These are phyloP conservation scores for Setaria viridis DNA, from an alignment of 202 grass and related monocot genomes.

Conservation along the genomic window DNA sequence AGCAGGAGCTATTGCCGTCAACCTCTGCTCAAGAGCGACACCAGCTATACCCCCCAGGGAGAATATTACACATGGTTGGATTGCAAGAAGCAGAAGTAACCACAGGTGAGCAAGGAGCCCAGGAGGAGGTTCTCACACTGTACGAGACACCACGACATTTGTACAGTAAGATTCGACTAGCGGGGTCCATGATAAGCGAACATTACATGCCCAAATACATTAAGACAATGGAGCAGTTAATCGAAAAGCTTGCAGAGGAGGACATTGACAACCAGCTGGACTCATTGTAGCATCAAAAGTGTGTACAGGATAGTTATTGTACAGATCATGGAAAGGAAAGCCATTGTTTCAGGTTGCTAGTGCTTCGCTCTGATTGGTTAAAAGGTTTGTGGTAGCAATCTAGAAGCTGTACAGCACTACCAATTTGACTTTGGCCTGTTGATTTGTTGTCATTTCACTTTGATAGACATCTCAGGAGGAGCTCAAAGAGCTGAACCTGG, in stretches of 20 bases:
- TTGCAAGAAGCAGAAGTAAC: conserved; percentile 51
- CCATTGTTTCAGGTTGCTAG: conserved; percentile 45
- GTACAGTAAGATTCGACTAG: conserved; percentile 87
- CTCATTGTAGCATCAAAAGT: conserved; percentile 49
- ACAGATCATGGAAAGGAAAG: conserved; percentile 49
- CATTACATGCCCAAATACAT: conserved; percentile 98
- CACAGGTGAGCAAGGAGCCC: conserved; percentile 40
- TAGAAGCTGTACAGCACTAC: conserved; percentile 41
- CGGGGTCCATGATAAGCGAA: conserved; percentile 78
- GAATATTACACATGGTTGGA: conserved; percentile 92
- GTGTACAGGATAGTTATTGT: conserved; percentile 53
- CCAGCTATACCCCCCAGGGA: conserved; percentile 90
- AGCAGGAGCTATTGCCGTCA: conserved; percentile 31
- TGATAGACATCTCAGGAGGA: conserved; percentile 33
- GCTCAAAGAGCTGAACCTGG: conserved; percentile 44
- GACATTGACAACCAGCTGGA: conserved; percentile 11
- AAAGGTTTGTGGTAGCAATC: conserved; percentile 32
- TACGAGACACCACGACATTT: conserved; percentile 81
- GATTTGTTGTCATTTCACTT: conserved; percentile 19
- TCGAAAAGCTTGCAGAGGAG: conserved; percentile 66
- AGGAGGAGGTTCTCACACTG: conserved; percentile 62
- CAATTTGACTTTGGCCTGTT: background rate
- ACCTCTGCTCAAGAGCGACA: conserved; percentile 46
- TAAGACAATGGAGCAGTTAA: conserved; percentile 73
- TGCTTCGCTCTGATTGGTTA: conserved; percentile 27